Conservation (phyloP, 2,329 filamentous ascomycete genomes). For the Pyrenophora seminiperda region DNA sequence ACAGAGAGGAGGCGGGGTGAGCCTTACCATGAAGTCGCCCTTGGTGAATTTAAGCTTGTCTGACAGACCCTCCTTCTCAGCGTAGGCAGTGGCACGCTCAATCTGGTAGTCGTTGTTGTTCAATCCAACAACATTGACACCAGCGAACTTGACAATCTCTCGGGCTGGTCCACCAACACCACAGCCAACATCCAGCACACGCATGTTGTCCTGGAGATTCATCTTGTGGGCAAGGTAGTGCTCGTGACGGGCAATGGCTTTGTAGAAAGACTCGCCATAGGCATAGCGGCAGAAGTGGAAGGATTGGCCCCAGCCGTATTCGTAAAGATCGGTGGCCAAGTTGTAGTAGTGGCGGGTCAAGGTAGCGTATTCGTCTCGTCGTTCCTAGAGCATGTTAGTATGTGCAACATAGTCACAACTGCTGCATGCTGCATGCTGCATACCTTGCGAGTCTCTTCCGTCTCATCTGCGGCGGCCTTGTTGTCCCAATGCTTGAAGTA, state of each 20-base stretch:
- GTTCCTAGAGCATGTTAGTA: conserved; percentile 61
- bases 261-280: conserved; percentile 81
- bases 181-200: conserved; percentile 93
- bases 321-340: conserved; percentile 92
- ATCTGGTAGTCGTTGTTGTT: conserved; percentile 99
- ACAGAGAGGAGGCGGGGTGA: neutral
- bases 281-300: conserved; percentile 99
- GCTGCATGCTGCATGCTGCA: conserved; percentile 10
- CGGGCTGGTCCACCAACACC: conserved; percentile 94
- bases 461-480: conserved; percentile 79
- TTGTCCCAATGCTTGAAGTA: conserved; percentile 98
- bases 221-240: conserved; percentile 95
- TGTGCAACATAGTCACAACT: neutral
- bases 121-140: conserved; percentile 83
- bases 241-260: conserved; percentile 94
- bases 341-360: conserved; percentile 97
- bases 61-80: conserved; percentile 77
- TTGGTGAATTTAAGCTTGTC: conserved; percentile 86
- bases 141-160: conserved; percentile 95
- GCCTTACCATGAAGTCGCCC: conserved; percentile 86
- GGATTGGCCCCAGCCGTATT: conserved; percentile 93
- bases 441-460: conserved; percentile 78
- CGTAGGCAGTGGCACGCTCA: conserved; percentile 85
- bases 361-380: conserved; percentile 87
- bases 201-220: conserved; percentile 82